Conservation (phyloP, 306 rosid genomes). For the Myrica gale region DNA sequence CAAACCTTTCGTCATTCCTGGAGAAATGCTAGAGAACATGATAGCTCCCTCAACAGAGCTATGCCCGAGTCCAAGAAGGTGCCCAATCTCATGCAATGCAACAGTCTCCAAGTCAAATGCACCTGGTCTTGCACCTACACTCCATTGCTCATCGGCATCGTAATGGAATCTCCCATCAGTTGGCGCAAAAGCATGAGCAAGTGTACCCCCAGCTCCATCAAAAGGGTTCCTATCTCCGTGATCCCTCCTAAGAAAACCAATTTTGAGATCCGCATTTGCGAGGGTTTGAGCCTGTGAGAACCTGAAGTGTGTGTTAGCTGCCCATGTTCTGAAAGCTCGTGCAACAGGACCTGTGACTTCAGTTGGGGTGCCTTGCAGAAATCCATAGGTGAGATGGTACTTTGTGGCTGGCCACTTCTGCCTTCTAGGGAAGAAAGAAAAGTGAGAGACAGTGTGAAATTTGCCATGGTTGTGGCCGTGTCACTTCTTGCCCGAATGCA, state of each 20-base stretch:
- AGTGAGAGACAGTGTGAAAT: neutral
- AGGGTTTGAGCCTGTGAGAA: neutral
- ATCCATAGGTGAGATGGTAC: neutral
- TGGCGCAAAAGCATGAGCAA: neutral
- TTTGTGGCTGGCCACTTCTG: neutral
- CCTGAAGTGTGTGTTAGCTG: neutral
- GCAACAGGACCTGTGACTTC: neutral
- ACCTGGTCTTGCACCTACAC: neutral
- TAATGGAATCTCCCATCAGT: slow-evolving; percentile 1
- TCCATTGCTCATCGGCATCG: neutral
- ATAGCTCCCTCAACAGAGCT: neutral
- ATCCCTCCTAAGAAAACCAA: neutral
- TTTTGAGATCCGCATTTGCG: neutral
- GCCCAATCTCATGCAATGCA: neutral
- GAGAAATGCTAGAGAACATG: neutral
- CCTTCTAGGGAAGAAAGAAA: neutral
- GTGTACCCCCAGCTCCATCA: neutral
- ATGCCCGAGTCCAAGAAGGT: neutral
- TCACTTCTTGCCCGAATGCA: neutral
- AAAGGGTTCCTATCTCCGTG: neutral
- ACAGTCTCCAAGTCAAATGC: neutral
- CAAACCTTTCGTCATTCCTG: neutral
- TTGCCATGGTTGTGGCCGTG: neutral
- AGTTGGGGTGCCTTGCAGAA: neutral
- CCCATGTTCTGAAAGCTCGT: neutral